Evolutionary conservation across 2,329 filamentous ascomycete species (phyloP).

Genomic region (Bipolaris oryzae): DNA sequence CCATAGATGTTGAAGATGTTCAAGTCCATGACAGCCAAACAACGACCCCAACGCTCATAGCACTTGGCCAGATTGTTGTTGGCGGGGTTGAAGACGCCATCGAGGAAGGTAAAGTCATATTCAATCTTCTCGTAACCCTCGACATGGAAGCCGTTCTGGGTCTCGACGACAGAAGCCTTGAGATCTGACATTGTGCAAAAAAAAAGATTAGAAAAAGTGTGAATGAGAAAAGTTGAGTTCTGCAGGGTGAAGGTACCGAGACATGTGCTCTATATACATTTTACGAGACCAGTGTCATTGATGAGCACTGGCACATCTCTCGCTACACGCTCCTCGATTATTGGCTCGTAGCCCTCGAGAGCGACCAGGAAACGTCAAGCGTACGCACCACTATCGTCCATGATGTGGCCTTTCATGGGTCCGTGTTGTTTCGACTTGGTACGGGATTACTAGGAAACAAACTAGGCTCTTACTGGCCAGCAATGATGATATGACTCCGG

Average conservation of each 20-base stretch:
- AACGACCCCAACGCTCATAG: conserved; percentile 69
- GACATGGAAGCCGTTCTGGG: conserved; percentile 69
- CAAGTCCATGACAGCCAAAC: conserved; percentile 71
- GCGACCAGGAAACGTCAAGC: conserved; percentile 35
- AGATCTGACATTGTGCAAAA: conserved; percentile 66
- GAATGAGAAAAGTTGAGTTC: conserved; percentile 35
- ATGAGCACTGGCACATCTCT: conserved; percentile 19
- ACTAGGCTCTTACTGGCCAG: conserved; percentile 36
- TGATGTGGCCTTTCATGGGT: conserved; percentile 28
- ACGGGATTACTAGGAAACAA: conserved; percentile 21
- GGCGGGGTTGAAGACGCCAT: conserved; percentile 67
- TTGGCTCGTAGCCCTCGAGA: conserved; percentile 30
- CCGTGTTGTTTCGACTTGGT: conserved; percentile 32
- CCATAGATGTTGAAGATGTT: conserved; percentile 75
- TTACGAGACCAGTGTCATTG: conserved; percentile 15
- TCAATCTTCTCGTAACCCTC: conserved; percentile 77
- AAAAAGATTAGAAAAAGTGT: conserved; percentile 18
- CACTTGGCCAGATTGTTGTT: conserved; percentile 68
- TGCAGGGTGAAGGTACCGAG: conserved; percentile 19
- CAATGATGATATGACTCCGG: conserved; percentile 45
- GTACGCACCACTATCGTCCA: conserved; percentile 29
- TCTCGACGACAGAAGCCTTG: conserved; percentile 68
- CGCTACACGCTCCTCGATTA: conserved; percentile 26
- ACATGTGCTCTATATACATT: conserved; percentile 27
- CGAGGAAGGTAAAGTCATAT: conserved; percentile 76